Conservation (phyloP, 1,284 basidiomycete species). For the Xerocomus minutiporus region DNA sequence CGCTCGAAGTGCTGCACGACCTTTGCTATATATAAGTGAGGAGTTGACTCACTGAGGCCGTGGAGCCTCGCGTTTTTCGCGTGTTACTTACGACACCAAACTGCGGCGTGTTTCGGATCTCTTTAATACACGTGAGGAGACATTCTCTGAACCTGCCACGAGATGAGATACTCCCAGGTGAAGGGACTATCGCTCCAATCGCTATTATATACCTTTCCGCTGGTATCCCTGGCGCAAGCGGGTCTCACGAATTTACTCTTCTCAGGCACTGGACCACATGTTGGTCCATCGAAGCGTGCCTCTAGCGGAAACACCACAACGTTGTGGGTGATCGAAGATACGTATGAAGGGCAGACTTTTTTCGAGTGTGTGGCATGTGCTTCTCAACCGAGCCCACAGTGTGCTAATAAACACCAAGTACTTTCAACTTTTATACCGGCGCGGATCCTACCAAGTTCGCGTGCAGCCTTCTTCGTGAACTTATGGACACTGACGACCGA, state of each 20-base stretch:
- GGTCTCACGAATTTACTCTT: conserved; percentile 4
- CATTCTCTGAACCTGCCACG: conserved; percentile 8
- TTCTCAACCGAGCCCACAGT: neutral
- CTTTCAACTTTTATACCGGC: conserved; percentile 55
- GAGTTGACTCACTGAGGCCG: neutral
- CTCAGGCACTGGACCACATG: conserved; percentile 1
- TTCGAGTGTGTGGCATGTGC: conserved; percentile 44
- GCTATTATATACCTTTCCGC: conserved; percentile 14
- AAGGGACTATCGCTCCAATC: conserved; percentile 9
- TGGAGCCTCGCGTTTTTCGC: conserved; percentile 22
- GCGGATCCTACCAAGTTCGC: conserved; percentile 57
- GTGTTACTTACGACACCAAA: conserved; percentile 19
- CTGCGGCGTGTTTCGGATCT: conserved; percentile 12
- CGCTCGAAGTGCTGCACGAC: neutral
- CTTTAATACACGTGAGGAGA: neutral
- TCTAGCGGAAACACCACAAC: conserved; percentile 42
- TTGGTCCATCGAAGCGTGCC: conserved; percentile 18
- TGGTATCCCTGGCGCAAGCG: conserved; percentile 14
- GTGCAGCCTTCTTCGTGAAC: conserved; percentile 1
- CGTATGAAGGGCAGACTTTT: conserved; percentile 49
- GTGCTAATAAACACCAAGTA: conserved; percentile 35
- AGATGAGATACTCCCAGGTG: conserved; percentile 16
- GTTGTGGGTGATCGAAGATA: conserved; percentile 54
- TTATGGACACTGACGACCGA: conserved; percentile 13
- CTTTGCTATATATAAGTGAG: neutral